These are phyloP conservation scores for Rehmannia glutinosa DNA, from an alignment of 257 asterid species.

Conservation along the genomic window DNA sequence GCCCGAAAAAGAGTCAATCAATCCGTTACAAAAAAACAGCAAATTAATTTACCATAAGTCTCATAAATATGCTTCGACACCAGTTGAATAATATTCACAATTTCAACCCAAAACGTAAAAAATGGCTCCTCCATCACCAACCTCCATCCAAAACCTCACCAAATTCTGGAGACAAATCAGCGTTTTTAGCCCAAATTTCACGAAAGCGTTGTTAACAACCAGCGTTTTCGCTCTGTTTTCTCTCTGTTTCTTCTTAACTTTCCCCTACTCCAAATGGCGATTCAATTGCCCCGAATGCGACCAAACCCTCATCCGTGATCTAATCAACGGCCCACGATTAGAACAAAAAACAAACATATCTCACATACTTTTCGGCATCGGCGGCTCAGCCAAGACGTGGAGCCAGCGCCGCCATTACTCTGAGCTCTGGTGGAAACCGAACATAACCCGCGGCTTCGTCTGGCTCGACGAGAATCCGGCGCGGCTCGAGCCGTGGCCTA, in stretches of 20 bases:
- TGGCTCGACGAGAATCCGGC: slow-evolving; percentile 63
- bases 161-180: slow-evolving; percentile 29
- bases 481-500: slow-evolving; percentile 30
- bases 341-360: slow-evolving; percentile 39
- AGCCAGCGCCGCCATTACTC: slow-evolving; percentile 51
- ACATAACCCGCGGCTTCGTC: slow-evolving; percentile 62
- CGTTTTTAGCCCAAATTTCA: slow-evolving; percentile 20
- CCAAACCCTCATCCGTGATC: background rate
- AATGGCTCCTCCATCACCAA: slow-evolving; percentile 16
- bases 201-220: slow-evolving; percentile 39
- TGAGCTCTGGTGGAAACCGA: slow-evolving; percentile 84
- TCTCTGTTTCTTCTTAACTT: slow-evolving; percentile 32
- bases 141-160: slow-evolving; percentile 14
- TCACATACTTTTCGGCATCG: slow-evolving; percentile 84
- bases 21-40: no score
- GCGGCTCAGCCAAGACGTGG: slow-evolving; percentile 80
- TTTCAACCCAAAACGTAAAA: background rate
- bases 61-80: no score
- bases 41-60: no score
- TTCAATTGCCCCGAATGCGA: slow-evolving; percentile 17
- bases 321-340: background rate
- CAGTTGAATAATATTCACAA: background rate
- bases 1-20: no score
- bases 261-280: slow-evolving; percentile 22
- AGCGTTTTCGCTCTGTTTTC: slow-evolving; percentile 33